phyloP scores from a whole-genome alignment of 148 eudicot species.

The Camellia japonica region DNA sequence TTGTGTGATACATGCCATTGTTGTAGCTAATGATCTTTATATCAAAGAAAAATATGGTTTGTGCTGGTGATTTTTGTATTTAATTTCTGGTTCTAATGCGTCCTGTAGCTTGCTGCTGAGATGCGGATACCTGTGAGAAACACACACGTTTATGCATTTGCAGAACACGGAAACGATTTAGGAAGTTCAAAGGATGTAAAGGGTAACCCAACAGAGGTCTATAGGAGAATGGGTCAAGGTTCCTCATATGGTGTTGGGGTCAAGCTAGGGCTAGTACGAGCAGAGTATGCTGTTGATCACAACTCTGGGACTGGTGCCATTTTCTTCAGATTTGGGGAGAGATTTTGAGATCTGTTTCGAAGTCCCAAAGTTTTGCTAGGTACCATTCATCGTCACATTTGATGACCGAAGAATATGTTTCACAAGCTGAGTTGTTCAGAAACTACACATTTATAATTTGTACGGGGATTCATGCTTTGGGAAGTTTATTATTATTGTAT shows the following conservation, averaged over 20 bases:
- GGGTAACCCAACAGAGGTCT: conserved; percentile 96
- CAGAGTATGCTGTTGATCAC: conserved; percentile 92
- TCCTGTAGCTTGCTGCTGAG: conserved; percentile 89
- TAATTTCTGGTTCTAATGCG: conserved; percentile 12
- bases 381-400: background rate
- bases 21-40: background rate
- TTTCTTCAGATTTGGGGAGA: conserved; percentile 94
- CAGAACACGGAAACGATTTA: conserved; percentile 90
- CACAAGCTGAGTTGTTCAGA: background rate
- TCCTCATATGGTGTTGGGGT: conserved; percentile 91
- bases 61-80: background rate
- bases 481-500: conserved; percentile 5
- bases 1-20: background rate
- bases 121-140: conserved; percentile 77
- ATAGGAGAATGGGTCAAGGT: conserved; percentile 87
- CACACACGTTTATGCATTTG: conserved; percentile 79
- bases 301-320: conserved; percentile 83
- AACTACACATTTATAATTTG: background rate
- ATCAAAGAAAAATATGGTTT: background rate
- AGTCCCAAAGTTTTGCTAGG: conserved; percentile 17
- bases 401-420: background rate
- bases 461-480: background rate
- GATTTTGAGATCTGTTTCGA: conserved; percentile 49
- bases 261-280: conserved; percentile 86
- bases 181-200: conserved; percentile 90